These are phyloP conservation scores for Sphagnum tenellum DNA, from an alignment of 225 moss, liverwort and hornwort species.

Conservation along the genomic window DNA sequence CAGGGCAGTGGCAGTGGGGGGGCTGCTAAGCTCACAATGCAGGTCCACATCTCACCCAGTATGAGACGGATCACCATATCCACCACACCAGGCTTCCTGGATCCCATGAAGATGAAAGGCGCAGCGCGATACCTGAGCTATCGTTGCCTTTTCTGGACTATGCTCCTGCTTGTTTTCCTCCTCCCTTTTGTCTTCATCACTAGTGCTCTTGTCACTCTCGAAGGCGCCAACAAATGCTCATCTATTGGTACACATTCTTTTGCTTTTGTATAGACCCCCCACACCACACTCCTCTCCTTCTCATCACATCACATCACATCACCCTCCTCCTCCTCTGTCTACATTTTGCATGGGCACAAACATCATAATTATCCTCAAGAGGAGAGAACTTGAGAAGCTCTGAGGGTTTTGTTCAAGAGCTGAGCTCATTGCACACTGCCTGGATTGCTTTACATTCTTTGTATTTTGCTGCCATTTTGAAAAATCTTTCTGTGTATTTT, in stretches of 20 bases:
- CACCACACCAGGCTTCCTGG: constrained; percentile 90
- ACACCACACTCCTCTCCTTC: too few species aligned
- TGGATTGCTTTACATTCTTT: neutral
- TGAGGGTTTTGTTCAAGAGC: too few species aligned
- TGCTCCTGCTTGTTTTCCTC: constrained; percentile 66
- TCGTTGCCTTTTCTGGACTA: constrained; percentile 88
- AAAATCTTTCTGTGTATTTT: too few species aligned
- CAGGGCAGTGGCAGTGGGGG: too few species aligned
- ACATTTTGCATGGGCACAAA: too few species aligned
- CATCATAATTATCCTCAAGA: too few species aligned
- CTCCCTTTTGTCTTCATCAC: constrained; percentile 80
- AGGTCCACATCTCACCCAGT: constrained; percentile 99
- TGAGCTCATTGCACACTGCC: too few species aligned
- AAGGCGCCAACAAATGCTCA: constrained; percentile 79
- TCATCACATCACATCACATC: too few species aligned
- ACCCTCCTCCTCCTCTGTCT: too few species aligned
- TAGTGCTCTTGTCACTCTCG: constrained; percentile 68
- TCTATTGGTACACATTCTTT: constrained; percentile 51
- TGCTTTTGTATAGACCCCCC: too few species aligned
- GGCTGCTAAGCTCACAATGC: constrained; percentile 79
- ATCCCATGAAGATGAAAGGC: constrained; percentile 94
- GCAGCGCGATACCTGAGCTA: constrained; percentile 78
- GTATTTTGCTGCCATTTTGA: neutral
- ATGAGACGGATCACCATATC: constrained; percentile 99
- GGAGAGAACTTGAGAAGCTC: too few species aligned